Base-by-base conservation (phyloP, 108 stramenopile genomes). In the Pseudonitzschia pungens region DNA sequence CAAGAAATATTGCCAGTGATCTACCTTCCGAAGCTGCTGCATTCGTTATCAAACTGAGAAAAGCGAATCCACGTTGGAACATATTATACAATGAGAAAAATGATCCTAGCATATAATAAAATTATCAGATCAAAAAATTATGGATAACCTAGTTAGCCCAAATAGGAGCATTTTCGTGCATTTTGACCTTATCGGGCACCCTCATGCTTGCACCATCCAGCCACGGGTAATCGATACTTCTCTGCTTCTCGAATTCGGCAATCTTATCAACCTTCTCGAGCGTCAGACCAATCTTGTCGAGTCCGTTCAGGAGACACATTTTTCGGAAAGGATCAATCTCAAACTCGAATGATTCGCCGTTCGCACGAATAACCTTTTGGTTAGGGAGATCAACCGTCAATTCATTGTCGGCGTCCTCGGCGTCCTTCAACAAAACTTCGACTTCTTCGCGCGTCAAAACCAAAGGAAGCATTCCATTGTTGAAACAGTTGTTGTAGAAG, bases 401-500 rank as follows among this genome's bases (percentile, higher is more conserved):
- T 53, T 93, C 77, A 53, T 84, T 90, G 53, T 88, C 88, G 7
- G 91, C 90, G 2, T 81, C 79, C 4, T 81, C 71, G 22, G 93
- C 85, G 74, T 92, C 92, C 31, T 79, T 77, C 56, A 96, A 70
- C 29, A 97, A 77, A 31, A 54, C 76, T 60, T 92, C 92, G 36
- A 97, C 81, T 72, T 91, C 81, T 40, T 81, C 83, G 42, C 92
- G 83, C 9, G 83, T 72, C 55, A 97, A 77, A 22, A 82, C 91
- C 32, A 97, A 80, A 43, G 96, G 96, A 48, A 96, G 84, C 93
- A 97, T 97, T 15, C 96, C 96, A 69, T 97, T 97, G 81, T 97
- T 97, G 76, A 97, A 96, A 80, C 96, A 97, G 78, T 97, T 97
- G 83, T 96, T 96, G 89, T 92, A 97, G 81, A 97, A 97, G 31